Evolutionary conservation across 2,329 filamentous ascomycete species (phyloP).

Genomic region (Pseudodiploospora longispora): DNA sequence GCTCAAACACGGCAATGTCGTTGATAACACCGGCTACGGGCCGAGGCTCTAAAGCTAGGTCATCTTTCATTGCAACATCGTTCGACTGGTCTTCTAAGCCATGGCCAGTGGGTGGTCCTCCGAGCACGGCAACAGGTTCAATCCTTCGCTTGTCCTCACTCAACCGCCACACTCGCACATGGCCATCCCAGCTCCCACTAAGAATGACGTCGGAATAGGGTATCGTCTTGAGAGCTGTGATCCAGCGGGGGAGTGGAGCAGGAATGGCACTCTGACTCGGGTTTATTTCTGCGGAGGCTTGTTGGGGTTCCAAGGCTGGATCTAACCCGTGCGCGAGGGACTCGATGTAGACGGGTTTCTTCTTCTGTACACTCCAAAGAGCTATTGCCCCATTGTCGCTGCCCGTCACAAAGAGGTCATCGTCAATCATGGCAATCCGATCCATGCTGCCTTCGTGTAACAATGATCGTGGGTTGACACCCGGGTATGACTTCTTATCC

Average conservation of each 20-base stretch:
- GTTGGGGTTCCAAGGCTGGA: conserved; percentile 54
- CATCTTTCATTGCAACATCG: conserved; percentile 19
- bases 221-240: conserved; percentile 79
- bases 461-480: conserved; percentile 42
- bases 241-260: conserved; percentile 68
- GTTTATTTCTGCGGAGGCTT: conserved; percentile 64
- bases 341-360: conserved; percentile 81
- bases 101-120: conserved; percentile 19
- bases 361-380: conserved; percentile 86
- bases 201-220: conserved; percentile 87
- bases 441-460: conserved; percentile 81
- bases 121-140: conserved; percentile 62
- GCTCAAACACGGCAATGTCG: conserved; percentile 78
- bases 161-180: conserved; percentile 76
- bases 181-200: conserved; percentile 87
- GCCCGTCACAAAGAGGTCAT: conserved; percentile 83
- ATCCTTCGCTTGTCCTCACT: conserved; percentile 75
- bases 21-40: conserved; percentile 73
- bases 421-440: conserved; percentile 82
- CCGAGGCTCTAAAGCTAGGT: conserved; percentile 16
- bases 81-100: conserved; percentile 11
- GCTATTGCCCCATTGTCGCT: conserved; percentile 83
- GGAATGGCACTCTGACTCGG: conserved; percentile 53
- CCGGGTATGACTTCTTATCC: conserved; percentile 39
- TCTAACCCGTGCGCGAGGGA: conserved; percentile 81